Evolutionary conservation across 495 filamentous ascomycete species (phyloP).

Genomic region (Neurospora tetraspora): DNA sequence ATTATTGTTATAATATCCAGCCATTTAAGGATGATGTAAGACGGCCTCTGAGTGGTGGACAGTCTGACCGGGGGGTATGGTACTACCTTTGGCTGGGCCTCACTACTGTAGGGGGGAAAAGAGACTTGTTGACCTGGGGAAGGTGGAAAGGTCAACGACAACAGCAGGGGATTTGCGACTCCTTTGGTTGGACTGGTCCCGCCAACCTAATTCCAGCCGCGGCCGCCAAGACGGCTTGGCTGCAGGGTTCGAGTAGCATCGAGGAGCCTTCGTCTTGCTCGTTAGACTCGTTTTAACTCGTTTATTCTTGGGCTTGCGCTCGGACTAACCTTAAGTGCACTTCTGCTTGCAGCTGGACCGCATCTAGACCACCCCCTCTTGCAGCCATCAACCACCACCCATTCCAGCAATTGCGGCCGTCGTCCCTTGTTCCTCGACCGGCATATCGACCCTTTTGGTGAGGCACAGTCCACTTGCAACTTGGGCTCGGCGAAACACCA

Average conservation of each 20-base stretch:
- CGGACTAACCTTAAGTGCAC: neutral
- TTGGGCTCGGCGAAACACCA: neutral
- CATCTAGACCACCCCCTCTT: neutral
- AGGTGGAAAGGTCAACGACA: neutral
- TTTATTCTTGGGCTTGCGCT: neutral
- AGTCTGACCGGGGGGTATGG: neutral
- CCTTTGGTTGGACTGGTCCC: neutral
- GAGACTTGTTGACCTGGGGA: constrained; percentile 3
- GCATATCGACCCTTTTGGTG: neutral
- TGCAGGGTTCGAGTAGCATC: constrained; percentile 2
- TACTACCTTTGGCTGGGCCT: constrained; percentile 1
- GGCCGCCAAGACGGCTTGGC: constrained; percentile 13
- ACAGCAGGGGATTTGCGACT: neutral
- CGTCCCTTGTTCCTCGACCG: neutral
- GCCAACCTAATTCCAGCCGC: constrained; percentile 14
- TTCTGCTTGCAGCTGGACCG: constrained; percentile 4
- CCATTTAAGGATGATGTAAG: constrained; percentile 1
- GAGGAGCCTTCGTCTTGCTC: constrained; percentile 2
- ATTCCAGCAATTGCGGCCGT: neutral
- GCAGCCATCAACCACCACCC: constrained; percentile 4
- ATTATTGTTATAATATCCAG: constrained; percentile 5
- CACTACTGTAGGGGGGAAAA: constrained; percentile 1
- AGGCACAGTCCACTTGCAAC: neutral
- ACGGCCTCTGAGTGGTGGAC: neutral
- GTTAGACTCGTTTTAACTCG: neutral